phyloP scores from a whole-genome alignment of 495 filamentous ascomycete species.

The Jackrogersella multiformis region DNA sequence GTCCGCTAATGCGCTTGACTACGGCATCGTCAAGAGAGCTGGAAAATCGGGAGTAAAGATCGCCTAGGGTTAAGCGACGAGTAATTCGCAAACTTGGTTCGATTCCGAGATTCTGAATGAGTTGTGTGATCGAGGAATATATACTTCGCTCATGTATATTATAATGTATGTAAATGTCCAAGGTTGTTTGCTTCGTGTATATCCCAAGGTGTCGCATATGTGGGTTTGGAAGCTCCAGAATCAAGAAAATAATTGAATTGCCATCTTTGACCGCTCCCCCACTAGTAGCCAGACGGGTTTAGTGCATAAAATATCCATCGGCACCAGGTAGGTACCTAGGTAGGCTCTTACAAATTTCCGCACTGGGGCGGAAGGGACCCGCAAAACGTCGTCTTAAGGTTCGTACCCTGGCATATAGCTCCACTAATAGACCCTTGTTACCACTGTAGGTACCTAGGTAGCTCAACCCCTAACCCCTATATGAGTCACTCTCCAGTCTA shows the following conservation, averaged over 20 bases:
- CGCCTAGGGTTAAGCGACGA: neutral
- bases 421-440: neutral
- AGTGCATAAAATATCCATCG: constrained; percentile 25
- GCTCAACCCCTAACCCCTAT: neutral
- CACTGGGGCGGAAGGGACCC: neutral
- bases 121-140: neutral
- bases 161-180: no score
- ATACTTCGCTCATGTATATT: neutral
- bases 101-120: neutral
- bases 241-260: constrained; percentile 42
- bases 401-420: neutral
- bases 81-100: neutral
- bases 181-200: neutral
- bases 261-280: constrained; percentile 40
- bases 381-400: constrained; percentile 4
- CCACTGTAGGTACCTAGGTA: no score
- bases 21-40: constrained; percentile 33
- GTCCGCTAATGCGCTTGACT: constrained; percentile 15
- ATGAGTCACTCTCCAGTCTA: neutral
- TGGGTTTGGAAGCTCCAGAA: constrained; percentile 1
- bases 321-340: no score
- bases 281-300: constrained; percentile 10
- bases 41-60: neutral
- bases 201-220: neutral
- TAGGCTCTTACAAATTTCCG: neutral